A percentile compares a stretch with the other conserved stretches of the same genome.
Conservation (phyloP, 257 asterid genomes). For the Gentiana dahurica region DNA sequence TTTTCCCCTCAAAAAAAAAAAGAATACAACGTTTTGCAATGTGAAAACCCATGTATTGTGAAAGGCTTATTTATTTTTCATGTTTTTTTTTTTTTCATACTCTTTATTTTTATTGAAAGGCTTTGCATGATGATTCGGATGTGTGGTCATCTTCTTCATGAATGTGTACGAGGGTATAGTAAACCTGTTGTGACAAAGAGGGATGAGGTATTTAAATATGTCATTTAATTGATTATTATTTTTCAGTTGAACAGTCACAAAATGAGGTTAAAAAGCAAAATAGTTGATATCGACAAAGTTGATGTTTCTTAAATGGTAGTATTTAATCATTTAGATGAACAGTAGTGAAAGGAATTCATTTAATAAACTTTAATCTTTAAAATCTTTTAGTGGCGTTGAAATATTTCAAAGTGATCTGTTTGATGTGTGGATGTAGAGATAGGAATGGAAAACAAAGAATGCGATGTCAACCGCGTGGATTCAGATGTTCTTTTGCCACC, state of each 20-base stretch:
- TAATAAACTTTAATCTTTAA: no score
- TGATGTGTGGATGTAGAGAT: constrained; percentile 40
- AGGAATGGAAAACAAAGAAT: constrained; percentile 47
- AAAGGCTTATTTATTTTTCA: no score
- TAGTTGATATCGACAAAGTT: neutral
- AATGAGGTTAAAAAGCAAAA: neutral
- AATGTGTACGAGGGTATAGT: constrained; percentile 55
- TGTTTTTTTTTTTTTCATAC: neutral
- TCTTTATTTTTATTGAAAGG: no score
- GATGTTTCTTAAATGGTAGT: no score
- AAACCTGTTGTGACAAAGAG: constrained; percentile 77
- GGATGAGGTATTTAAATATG: constrained; percentile 51
- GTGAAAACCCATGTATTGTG: no score
- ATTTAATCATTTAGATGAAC: no score
- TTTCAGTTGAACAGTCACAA: no score
- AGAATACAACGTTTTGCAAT: no score
- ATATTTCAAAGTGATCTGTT: neutral
- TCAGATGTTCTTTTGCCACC: constrained; percentile 93
- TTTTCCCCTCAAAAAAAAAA: no score
- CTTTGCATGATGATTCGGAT: constrained; percentile 30
- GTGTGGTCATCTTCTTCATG: constrained; percentile 62
- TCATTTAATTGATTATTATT: neutral
- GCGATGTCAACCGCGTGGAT: constrained; percentile 57
- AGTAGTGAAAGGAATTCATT: no score
- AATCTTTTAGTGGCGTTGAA: no score